Base-by-base conservation (phyloP, 805 yeast genomes). In the Danielia reshetovae region DNA sequence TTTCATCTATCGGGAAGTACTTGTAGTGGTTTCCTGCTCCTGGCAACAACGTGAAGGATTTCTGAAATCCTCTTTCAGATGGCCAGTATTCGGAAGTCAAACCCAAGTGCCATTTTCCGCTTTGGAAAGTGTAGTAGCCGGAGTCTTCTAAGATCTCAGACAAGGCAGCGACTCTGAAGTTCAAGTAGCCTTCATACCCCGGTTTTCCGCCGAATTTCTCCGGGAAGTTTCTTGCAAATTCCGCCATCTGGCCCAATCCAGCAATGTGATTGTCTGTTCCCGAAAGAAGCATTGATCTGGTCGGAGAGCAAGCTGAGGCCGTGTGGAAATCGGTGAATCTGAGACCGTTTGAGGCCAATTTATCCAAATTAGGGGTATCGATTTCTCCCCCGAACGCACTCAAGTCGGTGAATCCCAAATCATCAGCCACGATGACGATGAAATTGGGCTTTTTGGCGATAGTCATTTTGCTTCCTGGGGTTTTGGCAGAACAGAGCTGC, bases 71-170 rank as follows among this genome's bases (percentile, higher is more conserved):
- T 36, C 77, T 50, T 12, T 59, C 53, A 5, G 54, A 48, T 3
- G 79, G 79, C 69, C 75, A 68, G 30, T 66, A 60, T n/a, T 71
- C 71, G 7, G 60, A 57, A 1, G 58, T 46, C 11, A 70, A 49
- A 5, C 82, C 82, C 27, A 77, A 51, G 51, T 77, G 82, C 81
- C 82, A 77, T 46, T 77, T 77, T 11, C 82, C 84, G 9, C 78
- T 63, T 18, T 74, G 52, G 30, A 71, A 65, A 3, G 77, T 76
- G 35, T 65, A 64, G 48, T 76, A 76, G n/a, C 74, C 77, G 8
- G 51, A 52, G 15, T 73, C 74, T 15, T 68, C 49, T 40, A 76
- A 52, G 18, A 75, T 60, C 35, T 75, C 77, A 1, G 81, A 72
- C 26, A 76, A 52, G 1, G 77, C 68, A 17, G 77, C 80, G 2